A percentile compares a stretch with the other conserved stretches of the same genome.
phyloP scores from a whole-genome alignment of 2,329 filamentous ascomycete species.

The Penicillium hesseltinei region DNA sequence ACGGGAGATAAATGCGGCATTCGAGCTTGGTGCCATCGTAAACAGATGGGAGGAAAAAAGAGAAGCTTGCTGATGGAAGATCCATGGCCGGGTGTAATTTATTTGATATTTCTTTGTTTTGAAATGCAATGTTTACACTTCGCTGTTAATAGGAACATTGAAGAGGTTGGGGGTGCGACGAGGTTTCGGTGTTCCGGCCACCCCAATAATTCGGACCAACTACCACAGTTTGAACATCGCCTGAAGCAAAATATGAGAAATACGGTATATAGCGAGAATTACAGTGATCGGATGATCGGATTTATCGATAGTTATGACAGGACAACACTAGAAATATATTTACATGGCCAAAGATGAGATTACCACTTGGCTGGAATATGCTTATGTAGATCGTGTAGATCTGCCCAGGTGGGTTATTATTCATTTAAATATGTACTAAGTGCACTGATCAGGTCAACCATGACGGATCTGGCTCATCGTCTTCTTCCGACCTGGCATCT shows the following conservation, averaged over 20 bases:
- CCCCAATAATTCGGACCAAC: background rate
- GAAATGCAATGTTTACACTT: background rate
- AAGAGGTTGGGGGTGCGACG: background rate
- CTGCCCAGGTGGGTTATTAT: background rate
- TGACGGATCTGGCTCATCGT: slow-evolving; percentile 46
- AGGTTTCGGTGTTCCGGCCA: background rate
- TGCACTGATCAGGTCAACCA: slow-evolving; percentile 38
- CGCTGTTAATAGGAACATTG: background rate
- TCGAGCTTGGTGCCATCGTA: slow-evolving; percentile 74
- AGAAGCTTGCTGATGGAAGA: slow-evolving; percentile 42
- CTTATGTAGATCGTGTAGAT: background rate
- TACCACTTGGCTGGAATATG: background rate
- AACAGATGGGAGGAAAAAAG: slow-evolving; percentile 79
- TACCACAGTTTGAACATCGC: background rate
- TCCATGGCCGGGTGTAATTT: slow-evolving; percentile 38
- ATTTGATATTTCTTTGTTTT: background rate
- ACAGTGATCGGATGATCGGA: background rate
- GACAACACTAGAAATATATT: background rate
- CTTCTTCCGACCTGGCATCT: slow-evolving; percentile 36
- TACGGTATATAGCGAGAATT: background rate
- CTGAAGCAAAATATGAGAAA: background rate
- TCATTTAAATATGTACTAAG: background rate
- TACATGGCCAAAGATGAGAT: background rate
- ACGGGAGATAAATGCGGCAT: slow-evolving; percentile 79
- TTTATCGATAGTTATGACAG: background rate